phyloP scores from a whole-genome alignment of 192 early-diverging fungal species.

The Geranomyces variabilis region DNA sequence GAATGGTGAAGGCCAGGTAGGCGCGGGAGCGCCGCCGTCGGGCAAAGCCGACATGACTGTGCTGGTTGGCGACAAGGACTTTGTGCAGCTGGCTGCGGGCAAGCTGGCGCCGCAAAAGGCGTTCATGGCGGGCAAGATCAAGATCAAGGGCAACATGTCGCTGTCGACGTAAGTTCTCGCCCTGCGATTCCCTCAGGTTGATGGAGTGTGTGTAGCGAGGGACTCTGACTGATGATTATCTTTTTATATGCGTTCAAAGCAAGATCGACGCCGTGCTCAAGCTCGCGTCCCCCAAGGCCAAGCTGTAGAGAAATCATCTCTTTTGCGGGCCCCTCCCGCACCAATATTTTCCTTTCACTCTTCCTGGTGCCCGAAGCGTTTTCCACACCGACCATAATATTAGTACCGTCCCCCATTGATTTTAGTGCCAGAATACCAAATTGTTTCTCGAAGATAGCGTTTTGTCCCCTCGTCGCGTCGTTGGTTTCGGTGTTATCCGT shows the following conservation, averaged over 20 bases:
- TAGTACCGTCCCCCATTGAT: no score
- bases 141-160: conserved; percentile 68
- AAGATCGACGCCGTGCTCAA: conserved; percentile 31
- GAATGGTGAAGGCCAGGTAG: conserved; percentile 49
- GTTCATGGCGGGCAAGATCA: conserved; percentile 88
- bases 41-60: conserved; percentile 78
- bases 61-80: conserved; percentile 74
- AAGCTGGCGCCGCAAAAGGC: conserved; percentile 90
- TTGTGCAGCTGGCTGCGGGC: conserved; percentile 79
- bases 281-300: conserved; percentile 25
- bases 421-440: no score
- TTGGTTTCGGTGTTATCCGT: no score
- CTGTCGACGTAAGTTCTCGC: conserved; percentile 41
- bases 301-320: conserved; percentile 12
- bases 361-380: no score
- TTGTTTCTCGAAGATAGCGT: no score
- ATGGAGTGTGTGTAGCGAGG: no score
- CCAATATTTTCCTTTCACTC: no score
- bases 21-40: conserved; percentile 61
- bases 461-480: no score
- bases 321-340: background rate
- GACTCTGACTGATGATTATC: no score
- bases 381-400: no score
- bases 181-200: background rate
- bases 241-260: background rate